phyloP scores from a whole-genome alignment of 257 asterid species.

The Nyctanthes arbortristis region DNA sequence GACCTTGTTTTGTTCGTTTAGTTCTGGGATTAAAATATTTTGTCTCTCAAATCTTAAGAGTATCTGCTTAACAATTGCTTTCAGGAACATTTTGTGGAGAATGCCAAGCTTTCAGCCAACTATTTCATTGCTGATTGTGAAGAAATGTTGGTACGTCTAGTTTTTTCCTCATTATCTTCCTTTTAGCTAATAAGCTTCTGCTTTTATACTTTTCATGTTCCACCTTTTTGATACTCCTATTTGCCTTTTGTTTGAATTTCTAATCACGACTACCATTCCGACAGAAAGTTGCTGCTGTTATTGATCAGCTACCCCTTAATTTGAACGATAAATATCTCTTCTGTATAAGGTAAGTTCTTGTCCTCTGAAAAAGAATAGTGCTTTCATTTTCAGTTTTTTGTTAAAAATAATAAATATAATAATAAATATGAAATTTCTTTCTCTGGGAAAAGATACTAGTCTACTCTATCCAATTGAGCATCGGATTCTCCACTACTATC shows the following conservation, averaged over 20 bases:
- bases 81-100: conserved; percentile 82
- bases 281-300: conserved; percentile 89
- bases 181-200: neutral
- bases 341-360: conserved; percentile 63
- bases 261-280: conserved; percentile 18
- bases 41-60: neutral
- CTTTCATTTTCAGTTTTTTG: conserved; percentile 2
- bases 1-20: neutral
- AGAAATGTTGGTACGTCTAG: conserved; percentile 62
- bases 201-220: neutral
- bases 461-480: too few species aligned
- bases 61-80: conserved; percentile 6
- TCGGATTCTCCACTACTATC: too few species aligned
- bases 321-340: conserved; percentile 82
- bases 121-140: conserved; percentile 79
- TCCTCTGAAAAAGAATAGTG: neutral
- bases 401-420: neutral
- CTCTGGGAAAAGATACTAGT: conserved; percentile 2
- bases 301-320: conserved; percentile 82
- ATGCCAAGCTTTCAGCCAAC: conserved; percentile 77
- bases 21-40: neutral
- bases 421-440: neutral
- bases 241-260: conserved; percentile 5
- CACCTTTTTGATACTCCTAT: neutral
- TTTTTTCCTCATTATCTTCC: conserved; percentile 7